Conservation (phyloP, 352 stramenopile genomes). For the Phytophthora lateralis region DNA sequence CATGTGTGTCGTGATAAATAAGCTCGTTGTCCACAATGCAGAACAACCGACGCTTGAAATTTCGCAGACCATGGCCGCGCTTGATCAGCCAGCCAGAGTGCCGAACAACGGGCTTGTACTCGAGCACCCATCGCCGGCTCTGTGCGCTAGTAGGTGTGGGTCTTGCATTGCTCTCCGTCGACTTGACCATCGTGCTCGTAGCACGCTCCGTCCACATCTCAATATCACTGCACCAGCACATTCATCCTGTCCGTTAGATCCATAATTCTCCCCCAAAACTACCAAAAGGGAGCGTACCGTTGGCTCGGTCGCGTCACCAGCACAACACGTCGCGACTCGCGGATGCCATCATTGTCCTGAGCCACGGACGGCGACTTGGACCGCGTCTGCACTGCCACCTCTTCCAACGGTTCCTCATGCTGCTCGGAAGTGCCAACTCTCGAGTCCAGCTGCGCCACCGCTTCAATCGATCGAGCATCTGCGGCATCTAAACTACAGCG, state of each 20-base stretch:
- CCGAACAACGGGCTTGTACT: conserved; percentile 84
- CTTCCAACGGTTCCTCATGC: conserved; percentile 15
- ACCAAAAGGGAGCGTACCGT: conserved; percentile 37
- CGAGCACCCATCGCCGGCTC: conserved; percentile 70
- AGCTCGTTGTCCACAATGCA: conserved; percentile 87
- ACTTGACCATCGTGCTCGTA: conserved; percentile 78
- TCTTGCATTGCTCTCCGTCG: conserved; percentile 47
- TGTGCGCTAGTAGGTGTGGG: conserved; percentile 57
- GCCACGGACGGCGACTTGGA: conserved; percentile 5
- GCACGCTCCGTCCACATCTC: conserved; percentile 82
- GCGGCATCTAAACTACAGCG: conserved; percentile 43
- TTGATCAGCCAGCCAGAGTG: conserved; percentile 91
- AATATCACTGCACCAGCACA: conserved; percentile 57
- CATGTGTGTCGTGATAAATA: conserved; percentile 85
- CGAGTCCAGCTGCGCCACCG: conserved; percentile 25
- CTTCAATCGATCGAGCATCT: conserved; percentile 20
- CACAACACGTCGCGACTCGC: conserved; percentile 59
- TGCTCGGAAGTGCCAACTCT: conserved; percentile 6
- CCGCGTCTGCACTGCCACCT: conserved; percentile 9
- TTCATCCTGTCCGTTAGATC: conserved; percentile 2
- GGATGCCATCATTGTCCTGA: conserved; percentile 23
- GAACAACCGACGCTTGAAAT: conserved; percentile 88
- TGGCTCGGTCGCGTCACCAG: conserved; percentile 77
- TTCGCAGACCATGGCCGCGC: conserved; percentile 72
- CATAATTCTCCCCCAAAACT: conserved; percentile 9